Evolutionary conservation across 108 stramenopile genomes (phyloP), one percentile per base, ranked within the genome.

Genomic region (Mediolabrus comicus): DNA sequence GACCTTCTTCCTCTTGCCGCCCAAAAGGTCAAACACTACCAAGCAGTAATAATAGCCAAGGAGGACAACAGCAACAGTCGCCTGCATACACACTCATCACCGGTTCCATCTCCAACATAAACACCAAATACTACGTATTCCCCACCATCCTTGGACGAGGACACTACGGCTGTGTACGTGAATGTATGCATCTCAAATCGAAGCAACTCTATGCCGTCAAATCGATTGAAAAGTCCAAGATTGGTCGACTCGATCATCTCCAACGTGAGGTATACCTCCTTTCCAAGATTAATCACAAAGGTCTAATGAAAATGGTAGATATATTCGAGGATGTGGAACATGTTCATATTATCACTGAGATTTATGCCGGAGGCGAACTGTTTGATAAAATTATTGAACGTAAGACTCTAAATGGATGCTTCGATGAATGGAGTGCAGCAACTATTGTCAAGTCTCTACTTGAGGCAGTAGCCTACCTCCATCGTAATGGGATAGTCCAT

Each of bases 381-480:
- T 41, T 41, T 14, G 39, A 41, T 14, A 14, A 41, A 41, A 41
- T 41, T 14, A 41, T 41, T 14, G 12, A 14, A 11, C 39, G 14
- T 11, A 41, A 41, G 14, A 41, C 39, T 14, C 11, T 11, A 11
- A 41, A 14, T 41, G 69, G 49, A 22, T 72, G 72, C 56, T 72
- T 63, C 10, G 36, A 32, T 32, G 72, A 64, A 46, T 22, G 3
- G 0, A 55, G 43, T 36, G 62, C 62, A 2, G 62, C 55, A 17
- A 29, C 54, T 3, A 72, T 72, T 35, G 59, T 65, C 54, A 63
- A 38, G n/a, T 57, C 62, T 0, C 46, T 87, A 13, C 72, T 84
- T 10, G 60, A 63, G 36, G 86, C 89, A 16, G 72, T 91, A 29
- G 31, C 79, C 52, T 87, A 86, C 61, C 77, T 87, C 56, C 90